phyloP scores from a whole-genome alignment of 495 filamentous ascomycete genomes.

The Entonaema liquescens region DNA sequence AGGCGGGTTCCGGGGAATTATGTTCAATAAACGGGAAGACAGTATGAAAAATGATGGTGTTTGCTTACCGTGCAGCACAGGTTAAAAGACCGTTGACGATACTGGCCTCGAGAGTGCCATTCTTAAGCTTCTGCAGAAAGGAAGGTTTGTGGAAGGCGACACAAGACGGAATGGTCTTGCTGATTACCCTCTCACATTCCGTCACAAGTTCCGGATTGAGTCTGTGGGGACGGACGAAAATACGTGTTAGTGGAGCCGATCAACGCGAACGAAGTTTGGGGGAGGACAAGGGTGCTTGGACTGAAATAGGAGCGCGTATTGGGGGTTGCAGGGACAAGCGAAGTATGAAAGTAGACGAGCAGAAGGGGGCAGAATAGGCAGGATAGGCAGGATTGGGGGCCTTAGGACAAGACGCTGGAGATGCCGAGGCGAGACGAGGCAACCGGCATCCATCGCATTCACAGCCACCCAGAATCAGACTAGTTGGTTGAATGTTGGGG shows the following conservation, averaged over 20 bases:
- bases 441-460: slow-evolving; percentile 36
- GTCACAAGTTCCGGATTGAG: slow-evolving; percentile 57
- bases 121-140: slow-evolving; percentile 60
- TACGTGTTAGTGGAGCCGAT: slow-evolving; percentile 45
- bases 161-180: slow-evolving; percentile 60
- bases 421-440: slow-evolving; percentile 46
- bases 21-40: slow-evolving; percentile 7
- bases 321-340: slow-evolving; percentile 39
- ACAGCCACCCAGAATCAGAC: slow-evolving; percentile 37
- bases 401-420: slow-evolving; percentile 30
- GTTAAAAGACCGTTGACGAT: slow-evolving; percentile 60
- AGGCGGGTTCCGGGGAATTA: slow-evolving; percentile 27
- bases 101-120: slow-evolving; percentile 53
- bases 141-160: slow-evolving; percentile 63
- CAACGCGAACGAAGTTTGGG: slow-evolving; percentile 40
- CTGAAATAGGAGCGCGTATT: slow-evolving; percentile 34
- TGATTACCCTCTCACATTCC: slow-evolving; percentile 61
- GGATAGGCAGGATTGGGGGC: slow-evolving; percentile 22
- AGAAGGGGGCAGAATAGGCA: slow-evolving; percentile 5
- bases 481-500: slow-evolving; percentile 25
- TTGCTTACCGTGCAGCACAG: slow-evolving; percentile 57
- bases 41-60: slow-evolving; percentile 11
- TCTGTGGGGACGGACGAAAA: slow-evolving; percentile 47
- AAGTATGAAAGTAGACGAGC: not conserved
- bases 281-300: slow-evolving; percentile 36